Evolutionary conservation across 129 eudicot species (phyloP).

Genomic region (Sambucus nigra): DNA sequence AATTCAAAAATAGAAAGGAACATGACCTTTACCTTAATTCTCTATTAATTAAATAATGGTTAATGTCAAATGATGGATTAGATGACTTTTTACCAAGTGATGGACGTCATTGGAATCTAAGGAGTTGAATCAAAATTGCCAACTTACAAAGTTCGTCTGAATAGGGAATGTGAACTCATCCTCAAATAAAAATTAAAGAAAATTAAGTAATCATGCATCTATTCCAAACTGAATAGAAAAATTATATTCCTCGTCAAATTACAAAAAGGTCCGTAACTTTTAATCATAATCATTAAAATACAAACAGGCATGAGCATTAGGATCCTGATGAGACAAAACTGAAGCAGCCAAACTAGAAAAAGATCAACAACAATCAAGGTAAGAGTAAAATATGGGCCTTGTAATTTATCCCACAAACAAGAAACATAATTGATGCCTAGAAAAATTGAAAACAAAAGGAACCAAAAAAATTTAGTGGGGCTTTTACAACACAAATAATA

Average conservation of each 20-base stretch:
- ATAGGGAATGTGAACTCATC: too few relatives aligned
- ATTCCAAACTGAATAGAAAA: neutral
- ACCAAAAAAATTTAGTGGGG: constrained; percentile 12
- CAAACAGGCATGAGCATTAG: constrained; percentile 7
- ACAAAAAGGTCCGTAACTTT: constrained; percentile 1
- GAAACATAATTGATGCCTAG: constrained; percentile 6
- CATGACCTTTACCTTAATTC: too few relatives aligned
- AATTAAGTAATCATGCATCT: too few relatives aligned
- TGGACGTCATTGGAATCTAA: too few relatives aligned
- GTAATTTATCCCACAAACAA: constrained; percentile 7
- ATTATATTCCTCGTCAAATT: constrained; percentile 3
- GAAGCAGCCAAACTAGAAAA: constrained; percentile 16
- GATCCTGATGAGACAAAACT: constrained; percentile 26
- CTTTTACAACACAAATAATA: constrained; percentile 9
- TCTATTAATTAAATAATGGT: too few relatives aligned
- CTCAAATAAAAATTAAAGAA: too few relatives aligned
- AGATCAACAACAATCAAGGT: constrained; percentile 1
- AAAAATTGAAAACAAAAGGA: neutral
- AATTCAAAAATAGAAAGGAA: too few relatives aligned
- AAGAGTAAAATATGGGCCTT: neutral
- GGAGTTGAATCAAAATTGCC: too few relatives aligned
- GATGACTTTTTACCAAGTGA: too few relatives aligned
- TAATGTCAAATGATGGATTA: too few relatives aligned
- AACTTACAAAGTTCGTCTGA: too few relatives aligned
- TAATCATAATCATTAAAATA: constrained; percentile 7